Base-by-base conservation (phyloP, 73 alveolate species). In the Blepharisma japonicum region DNA sequence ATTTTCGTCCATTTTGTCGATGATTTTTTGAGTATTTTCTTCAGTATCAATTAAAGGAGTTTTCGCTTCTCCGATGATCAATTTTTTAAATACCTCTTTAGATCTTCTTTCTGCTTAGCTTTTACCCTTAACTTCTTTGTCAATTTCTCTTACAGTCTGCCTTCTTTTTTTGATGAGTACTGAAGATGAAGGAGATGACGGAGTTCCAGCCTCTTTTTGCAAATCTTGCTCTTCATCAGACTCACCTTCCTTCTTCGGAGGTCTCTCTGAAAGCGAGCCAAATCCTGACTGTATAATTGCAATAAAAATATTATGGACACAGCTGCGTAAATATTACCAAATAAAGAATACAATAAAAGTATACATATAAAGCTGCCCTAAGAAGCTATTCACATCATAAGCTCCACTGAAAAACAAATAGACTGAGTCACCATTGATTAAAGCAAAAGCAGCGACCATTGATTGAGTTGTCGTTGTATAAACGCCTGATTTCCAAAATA, bases 361-460 rank as follows among this genome's bases (percentile, higher is more conserved):
- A 61, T 61, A 61, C 14, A 14, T 14, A 61, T 61, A 61, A 61
- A 61, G 18, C 74, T 61, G 74, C 39, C 74, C 47, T 25, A 61
- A 20, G 47, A 61, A 61, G 23, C 50, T 8, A 61, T 14, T 20
- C 23, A 14, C 74, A 0, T 61, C 23, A n/a, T 14, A 18, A 20
- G 50, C 74, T 39, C 47, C 74, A 3, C 14, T 14, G 18, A 39
- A 61, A 25, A 61, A 61, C 50, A 3, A 0, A 61, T 61, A 61
- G 5, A 61, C 49, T 14, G 74, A 61, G 23, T 61, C 74, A 14
- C 74, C 74, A 5, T 61, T 18, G 14, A 61, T 39, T 14, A 61
- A 8, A 18, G 74, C 74, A 61, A 14, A 61, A 61, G 14, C 23
- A 14, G 74, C 74, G 46, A 61, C 18, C 38, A 61, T 18, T 14